These are phyloP conservation scores for Durio zibethinus DNA, from an alignment of 345 rosid genomes.

Conservation along the genomic window DNA sequence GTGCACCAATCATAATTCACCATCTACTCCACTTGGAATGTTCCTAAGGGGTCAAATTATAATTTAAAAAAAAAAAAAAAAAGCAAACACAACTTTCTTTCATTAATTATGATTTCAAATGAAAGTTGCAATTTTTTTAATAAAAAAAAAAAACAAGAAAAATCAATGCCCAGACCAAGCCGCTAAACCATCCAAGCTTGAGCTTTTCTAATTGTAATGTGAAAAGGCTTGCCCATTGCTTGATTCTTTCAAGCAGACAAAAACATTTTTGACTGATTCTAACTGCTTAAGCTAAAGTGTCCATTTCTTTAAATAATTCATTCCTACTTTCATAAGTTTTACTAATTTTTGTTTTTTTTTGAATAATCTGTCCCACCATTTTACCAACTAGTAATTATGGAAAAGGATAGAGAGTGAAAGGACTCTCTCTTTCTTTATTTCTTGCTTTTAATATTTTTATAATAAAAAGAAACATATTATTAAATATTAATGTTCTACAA, in stretches of 20 bases:
- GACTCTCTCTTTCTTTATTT: not conserved
- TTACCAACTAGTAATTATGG: slow-evolving; percentile 9
- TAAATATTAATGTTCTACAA: not conserved
- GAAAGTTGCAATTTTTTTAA: not conserved
- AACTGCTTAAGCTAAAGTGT: slow-evolving; percentile 10
- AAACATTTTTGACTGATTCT: slow-evolving; percentile 28
- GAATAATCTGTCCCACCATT: slow-evolving; percentile 23
- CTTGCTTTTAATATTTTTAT: not conserved
- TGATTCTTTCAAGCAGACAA: slow-evolving; percentile 23
- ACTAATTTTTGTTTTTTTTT: not conserved
- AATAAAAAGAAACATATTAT: not conserved
- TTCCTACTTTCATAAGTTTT: not conserved
- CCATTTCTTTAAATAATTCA: not conserved
- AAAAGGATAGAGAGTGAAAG: slow-evolving; percentile 8
- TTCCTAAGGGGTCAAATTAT: not conserved
- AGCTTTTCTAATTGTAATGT: slow-evolving; percentile 18
- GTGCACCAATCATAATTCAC: slow-evolving; percentile 7
- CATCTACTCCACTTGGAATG: slow-evolving; percentile 9
- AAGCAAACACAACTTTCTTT: not conserved
- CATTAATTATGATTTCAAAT: not conserved
- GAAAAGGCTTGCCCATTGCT: slow-evolving; percentile 21
- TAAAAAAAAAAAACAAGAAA: not conserved
- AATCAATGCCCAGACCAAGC: not conserved
- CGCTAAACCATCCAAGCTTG: not conserved
- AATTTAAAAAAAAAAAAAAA: not conserved